phyloP scores from a whole-genome alignment of 2,329 filamentous ascomycete species.

The Lasiodiplodia hormozganensis region DNA sequence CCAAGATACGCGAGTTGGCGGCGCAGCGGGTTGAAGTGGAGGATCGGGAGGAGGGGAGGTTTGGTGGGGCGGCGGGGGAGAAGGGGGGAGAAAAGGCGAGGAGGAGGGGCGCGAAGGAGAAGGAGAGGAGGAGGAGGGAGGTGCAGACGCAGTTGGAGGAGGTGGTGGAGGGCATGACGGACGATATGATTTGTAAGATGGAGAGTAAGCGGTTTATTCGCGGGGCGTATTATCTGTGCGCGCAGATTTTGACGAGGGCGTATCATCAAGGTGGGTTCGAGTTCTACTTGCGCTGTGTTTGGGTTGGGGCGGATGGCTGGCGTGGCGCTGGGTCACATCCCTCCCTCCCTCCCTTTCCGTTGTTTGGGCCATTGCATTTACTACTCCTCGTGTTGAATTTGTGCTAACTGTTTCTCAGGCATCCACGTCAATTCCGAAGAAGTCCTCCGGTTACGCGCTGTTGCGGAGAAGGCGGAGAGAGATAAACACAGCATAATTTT shows the following conservation, averaged over 20 bases:
- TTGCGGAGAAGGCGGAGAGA: conserved; percentile 80
- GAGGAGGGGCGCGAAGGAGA: conserved; percentile 70
- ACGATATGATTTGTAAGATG: conserved; percentile 99
- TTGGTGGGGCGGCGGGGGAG: conserved; percentile 58
- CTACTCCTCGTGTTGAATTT: not conserved
- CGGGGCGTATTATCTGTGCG: conserved; percentile 86
- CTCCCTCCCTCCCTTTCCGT: not conserved
- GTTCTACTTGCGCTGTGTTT: not conserved
- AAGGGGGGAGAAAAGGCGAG: conserved; percentile 66
- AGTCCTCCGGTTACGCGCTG: conserved; percentile 78
- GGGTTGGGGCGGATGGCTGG: not conserved
- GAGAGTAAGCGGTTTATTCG: conserved; percentile 93
- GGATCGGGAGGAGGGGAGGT: conserved; percentile 68
- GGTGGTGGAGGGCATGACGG: conserved; percentile 84
- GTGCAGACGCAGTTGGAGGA: conserved; percentile 78
- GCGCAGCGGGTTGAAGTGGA: conserved; percentile 77
- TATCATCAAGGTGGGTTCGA: conserved; percentile 81
- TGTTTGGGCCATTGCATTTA: no score
- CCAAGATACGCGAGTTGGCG: conserved; percentile 78
- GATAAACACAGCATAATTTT: conserved; percentile 97
- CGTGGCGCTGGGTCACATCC: not conserved
- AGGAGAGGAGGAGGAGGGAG: conserved; percentile 69
- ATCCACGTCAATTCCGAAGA: conserved; percentile 97
- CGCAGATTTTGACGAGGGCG: conserved; percentile 86
- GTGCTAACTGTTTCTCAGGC: conserved; percentile 44